Conservation (phyloP, 352 stramenopile genomes). For the Peronospora destructor region DNA sequence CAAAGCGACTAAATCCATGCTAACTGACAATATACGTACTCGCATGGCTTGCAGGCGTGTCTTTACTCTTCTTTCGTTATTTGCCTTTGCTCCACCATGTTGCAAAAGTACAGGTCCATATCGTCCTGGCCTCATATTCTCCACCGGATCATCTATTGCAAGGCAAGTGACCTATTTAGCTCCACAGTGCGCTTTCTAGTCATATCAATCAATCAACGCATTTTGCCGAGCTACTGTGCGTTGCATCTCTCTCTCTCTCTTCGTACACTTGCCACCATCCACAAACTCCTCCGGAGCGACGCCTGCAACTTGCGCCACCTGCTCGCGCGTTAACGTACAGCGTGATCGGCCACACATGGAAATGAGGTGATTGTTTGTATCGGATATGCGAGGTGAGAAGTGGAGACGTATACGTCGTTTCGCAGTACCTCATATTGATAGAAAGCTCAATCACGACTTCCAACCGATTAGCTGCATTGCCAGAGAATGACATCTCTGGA, state of each 20-base stretch:
- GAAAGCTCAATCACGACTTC: too few species aligned
- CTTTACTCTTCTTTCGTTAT: constrained; percentile 11
- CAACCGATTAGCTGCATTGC: too few species aligned
- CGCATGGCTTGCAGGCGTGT: constrained; percentile 57
- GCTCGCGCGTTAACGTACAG: constrained; percentile 49
- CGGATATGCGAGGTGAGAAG: constrained; percentile 9
- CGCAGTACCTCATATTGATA: not conserved
- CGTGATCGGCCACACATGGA: constrained; percentile 67
- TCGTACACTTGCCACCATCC: constrained; percentile 68
- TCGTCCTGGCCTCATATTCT: constrained; percentile 72
- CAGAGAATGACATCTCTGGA: too few species aligned
- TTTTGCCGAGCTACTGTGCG: too few species aligned
- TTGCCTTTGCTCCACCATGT: constrained; percentile 1
- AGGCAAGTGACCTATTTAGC: constrained; percentile 3
- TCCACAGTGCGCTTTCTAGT: not conserved
- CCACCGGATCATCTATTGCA: constrained; percentile 50
- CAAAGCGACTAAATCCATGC: not conserved
- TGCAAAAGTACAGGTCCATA: constrained; percentile 56
- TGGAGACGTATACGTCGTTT: constrained; percentile 21
- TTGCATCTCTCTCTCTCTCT: too few species aligned
- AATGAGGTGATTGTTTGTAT: constrained; percentile 4
- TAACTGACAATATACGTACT: constrained; percentile 22
- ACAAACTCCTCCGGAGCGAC: constrained; percentile 46
- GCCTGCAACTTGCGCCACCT: constrained; percentile 42
- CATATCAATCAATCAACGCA: too few species aligned